These are phyloP conservation scores for Trichoderma sp. DNA, from an alignment of 2,329 filamentous ascomycete species.

Conservation along the genomic window DNA sequence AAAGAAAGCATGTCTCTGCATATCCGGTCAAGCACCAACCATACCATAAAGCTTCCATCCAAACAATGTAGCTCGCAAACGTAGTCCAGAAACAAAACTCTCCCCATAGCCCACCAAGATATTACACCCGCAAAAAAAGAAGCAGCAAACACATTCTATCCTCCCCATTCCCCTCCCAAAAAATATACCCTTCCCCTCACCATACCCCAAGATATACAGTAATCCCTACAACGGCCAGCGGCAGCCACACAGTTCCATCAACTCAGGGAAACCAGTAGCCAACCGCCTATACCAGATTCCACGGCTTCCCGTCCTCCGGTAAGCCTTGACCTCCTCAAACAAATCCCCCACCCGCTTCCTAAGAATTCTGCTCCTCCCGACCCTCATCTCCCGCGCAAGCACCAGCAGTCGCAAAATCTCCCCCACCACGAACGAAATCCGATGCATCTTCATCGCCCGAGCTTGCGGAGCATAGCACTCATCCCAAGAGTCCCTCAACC, in stretches of 20 bases:
- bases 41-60: neutral
- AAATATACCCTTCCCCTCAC: too few species aligned
- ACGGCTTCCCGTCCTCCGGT: neutral
- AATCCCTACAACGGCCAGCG: too few species aligned
- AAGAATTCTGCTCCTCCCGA: too few species aligned
- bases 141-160: neutral
- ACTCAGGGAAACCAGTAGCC: neutral
- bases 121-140: neutral
- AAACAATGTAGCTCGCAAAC: neutral
- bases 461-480: too few species aligned
- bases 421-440: too few species aligned
- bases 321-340: neutral
- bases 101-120: neutral
- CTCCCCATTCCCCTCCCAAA: too few species aligned
- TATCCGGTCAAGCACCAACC: neutral
- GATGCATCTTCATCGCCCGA: too few species aligned
- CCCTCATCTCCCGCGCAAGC: too few species aligned
- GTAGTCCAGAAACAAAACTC: neutral
- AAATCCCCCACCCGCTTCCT: accelerated
- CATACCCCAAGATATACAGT: too few species aligned
- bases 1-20: neutral
- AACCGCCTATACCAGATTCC: neutral
- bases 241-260: too few species aligned
- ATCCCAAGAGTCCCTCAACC: too few species aligned
- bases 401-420: too few species aligned